These are phyloP conservation scores for Globisporangium okanoganense DNA, from an alignment of 352 stramenopile species.

Conservation along the genomic window DNA sequence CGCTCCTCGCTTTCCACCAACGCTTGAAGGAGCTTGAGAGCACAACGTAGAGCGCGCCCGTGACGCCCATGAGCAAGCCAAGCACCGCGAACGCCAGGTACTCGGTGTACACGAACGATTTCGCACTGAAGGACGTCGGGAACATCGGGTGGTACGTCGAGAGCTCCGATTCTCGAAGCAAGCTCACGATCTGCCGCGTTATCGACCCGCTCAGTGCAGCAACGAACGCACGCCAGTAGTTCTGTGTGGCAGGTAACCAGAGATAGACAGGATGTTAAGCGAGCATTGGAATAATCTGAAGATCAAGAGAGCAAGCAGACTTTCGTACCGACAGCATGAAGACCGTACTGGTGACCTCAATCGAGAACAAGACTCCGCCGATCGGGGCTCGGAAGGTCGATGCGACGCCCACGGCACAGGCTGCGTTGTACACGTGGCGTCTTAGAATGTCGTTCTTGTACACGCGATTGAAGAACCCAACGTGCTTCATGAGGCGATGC, in stretches of 20 bases:
- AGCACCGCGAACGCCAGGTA: conserved; percentile 46
- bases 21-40: conserved; percentile 32
- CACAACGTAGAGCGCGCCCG: conserved; percentile 46
- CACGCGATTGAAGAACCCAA: conserved; percentile 63
- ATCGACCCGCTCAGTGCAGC: conserved; percentile 53
- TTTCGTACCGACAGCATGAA: conserved; percentile 56
- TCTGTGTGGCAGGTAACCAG: conserved; percentile 16
- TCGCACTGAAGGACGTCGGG: conserved; percentile 33
- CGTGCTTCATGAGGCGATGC: conserved; percentile 77
- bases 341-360: conserved; percentile 84
- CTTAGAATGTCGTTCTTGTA: conserved; percentile 60
- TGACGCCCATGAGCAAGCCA: conserved; percentile 41
- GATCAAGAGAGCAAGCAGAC: background rate
- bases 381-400: conserved; percentile 88
- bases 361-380: conserved; percentile 88
- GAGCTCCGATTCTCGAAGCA: conserved; percentile 37
- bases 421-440: conserved; percentile 84
- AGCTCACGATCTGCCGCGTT: conserved; percentile 32
- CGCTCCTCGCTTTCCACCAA: conserved; percentile 29
- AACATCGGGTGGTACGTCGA: conserved; percentile 45
- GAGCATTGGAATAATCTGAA: background rate
- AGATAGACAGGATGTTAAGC: background rate
- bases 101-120: conserved; percentile 47
- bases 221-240: conserved; percentile 70
- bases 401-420: conserved; percentile 86